Evolutionary conservation across 2,329 filamentous ascomycete species (phyloP).

Genomic region (Claviceps pazoutovae): DNA sequence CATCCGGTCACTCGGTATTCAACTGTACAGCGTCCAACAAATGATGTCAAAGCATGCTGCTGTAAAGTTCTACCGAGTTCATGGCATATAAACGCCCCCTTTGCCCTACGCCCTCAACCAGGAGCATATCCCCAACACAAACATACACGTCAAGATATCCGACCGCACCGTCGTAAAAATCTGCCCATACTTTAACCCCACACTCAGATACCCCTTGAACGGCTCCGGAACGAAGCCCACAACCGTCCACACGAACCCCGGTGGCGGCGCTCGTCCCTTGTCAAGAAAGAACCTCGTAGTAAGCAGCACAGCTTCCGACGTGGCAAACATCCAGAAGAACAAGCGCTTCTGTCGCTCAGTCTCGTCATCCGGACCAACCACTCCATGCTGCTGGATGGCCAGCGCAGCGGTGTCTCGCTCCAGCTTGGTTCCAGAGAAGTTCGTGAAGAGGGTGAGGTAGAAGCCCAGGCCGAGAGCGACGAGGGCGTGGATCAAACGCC

Average conservation of each 20-base stretch:
- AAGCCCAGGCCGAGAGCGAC: constrained; percentile 56
- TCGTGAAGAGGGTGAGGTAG: constrained; percentile 54
- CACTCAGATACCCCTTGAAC: constrained; percentile 45
- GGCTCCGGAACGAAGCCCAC: constrained; percentile 52
- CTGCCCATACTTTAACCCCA: constrained; percentile 50
- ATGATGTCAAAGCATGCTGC: too few species aligned
- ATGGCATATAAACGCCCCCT: too few species aligned
- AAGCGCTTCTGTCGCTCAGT: constrained; percentile 19
- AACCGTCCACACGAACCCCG: constrained; percentile 50
- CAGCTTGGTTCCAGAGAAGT: constrained; percentile 52
- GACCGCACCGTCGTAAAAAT: constrained; percentile 58
- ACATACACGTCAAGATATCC: constrained; percentile 64
- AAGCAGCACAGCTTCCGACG: constrained; percentile 59
- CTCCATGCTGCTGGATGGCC: constrained; percentile 11
- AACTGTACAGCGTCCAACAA: too few species aligned
- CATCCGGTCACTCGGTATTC: too few species aligned
- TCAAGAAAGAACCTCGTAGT: constrained; percentile 59
- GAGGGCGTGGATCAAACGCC: constrained; percentile 60
- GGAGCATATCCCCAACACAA: constrained; percentile 50
- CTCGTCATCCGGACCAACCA: constrained; percentile 13
- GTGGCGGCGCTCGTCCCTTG: constrained; percentile 39
- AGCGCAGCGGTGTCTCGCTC: constrained; percentile 36
- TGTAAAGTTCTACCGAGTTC: too few species aligned
- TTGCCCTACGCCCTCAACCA: constrained; percentile 24
- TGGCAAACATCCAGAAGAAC: constrained; percentile 73